These are phyloP conservation scores for Boletus tylopilopsis DNA, from an alignment of 768 basidiomycete species.

Conservation along the genomic window DNA sequence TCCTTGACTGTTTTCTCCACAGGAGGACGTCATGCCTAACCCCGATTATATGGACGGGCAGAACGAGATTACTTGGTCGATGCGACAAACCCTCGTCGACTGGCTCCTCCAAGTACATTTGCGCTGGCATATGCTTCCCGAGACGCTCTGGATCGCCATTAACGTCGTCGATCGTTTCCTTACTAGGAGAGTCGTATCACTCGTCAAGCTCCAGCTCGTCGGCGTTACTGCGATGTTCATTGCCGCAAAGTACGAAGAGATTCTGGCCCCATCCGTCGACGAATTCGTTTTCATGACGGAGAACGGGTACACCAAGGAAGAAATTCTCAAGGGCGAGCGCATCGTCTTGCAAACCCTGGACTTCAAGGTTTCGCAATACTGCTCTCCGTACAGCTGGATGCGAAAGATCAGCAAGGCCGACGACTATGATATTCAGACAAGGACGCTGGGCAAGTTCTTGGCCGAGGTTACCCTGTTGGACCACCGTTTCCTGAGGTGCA, in stretches of 20 bases:
- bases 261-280: constrained; percentile 94
- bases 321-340: constrained; percentile 96
- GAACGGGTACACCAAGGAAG: constrained; percentile 88
- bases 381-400: constrained; percentile 99
- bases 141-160: constrained; percentile 98
- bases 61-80: constrained; percentile 86
- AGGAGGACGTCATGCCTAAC: constrained; percentile 88
- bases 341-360: constrained; percentile 95
- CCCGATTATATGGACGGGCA: constrained; percentile 93
- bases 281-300: constrained; percentile 99
- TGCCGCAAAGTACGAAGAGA: constrained; percentile 98
- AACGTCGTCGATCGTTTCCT: constrained; percentile 95
- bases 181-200: constrained; percentile 80
- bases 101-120: constrained; percentile 98
- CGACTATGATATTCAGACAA: constrained; percentile 96
- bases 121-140: constrained; percentile 98
- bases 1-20: constrained; percentile 19
- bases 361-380: constrained; percentile 94
- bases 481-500: constrained; percentile 86
- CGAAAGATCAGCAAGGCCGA: constrained; percentile 98
- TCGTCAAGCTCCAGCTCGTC: constrained; percentile 92
- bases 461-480: constrained; percentile 95
- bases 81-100: constrained; percentile 96
- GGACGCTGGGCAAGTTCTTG: constrained; percentile 96
- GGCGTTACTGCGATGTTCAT: constrained; percentile 99